Evolutionary conservation across 345 rosid genomes (phyloP), one percentile per base, ranked within the genome.

Genomic region (Salix arbutifolia): DNA sequence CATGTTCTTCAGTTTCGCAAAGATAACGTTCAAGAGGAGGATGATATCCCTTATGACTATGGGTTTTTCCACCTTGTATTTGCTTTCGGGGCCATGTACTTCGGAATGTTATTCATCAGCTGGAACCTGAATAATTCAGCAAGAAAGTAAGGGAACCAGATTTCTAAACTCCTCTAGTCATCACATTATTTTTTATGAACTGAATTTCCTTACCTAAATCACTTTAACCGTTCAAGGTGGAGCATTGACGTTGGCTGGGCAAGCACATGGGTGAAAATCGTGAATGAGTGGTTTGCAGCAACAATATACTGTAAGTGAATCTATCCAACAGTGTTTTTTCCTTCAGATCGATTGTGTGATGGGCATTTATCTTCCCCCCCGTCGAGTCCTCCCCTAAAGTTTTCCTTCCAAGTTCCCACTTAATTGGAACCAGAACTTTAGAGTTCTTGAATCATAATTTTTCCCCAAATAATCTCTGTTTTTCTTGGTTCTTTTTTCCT

Each of bases 231-330:
- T 67, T 50, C 62, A 74, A 94, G 98, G 86, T 94, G 97, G 98
- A 90, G 91, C 83, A 92, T 92, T 14, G 97, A 92, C 77, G 92
- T 90, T 69, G 97, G 98, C 3, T 92, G 97, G 97, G 81, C 94
- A 72, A 94, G 98, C 74, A 92, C 94, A 30, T 94, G 97, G 97
- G 95, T 94, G 64, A 94, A 94, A 82, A 89, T 94, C 69, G 65
- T 94, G 76, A 94, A 91, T 11, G 94, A 91, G 86, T 92, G 97
- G 98, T 86, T 94, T 25, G 97, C 97, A 5, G 93, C 97, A 72
- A 81, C 87, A 2, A 83, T 92, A 69, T 92, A 94, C 88, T 14
- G 98, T 92, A 81, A 87, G 97, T 83, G 18, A 53, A 81, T 48
- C 18, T 53, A 35, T 53, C 17, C 28, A 7, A 42, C 1, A 2